Evolutionary conservation across 805 yeast species (phyloP).

Genomic region (Wickerhamiella slavikovae): DNA sequence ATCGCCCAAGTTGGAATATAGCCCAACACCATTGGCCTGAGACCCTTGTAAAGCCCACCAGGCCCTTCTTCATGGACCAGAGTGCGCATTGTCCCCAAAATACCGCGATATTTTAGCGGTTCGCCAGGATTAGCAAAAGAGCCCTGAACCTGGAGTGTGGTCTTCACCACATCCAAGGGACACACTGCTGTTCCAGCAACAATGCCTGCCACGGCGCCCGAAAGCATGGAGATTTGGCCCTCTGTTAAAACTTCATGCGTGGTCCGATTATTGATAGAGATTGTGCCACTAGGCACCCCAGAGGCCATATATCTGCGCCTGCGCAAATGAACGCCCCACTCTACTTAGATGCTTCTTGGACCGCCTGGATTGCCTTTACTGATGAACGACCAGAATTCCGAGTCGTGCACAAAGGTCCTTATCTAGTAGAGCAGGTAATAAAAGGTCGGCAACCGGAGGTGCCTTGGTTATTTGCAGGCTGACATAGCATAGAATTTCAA

Average conservation of each 20-base stretch:
- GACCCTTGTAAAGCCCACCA: conserved; percentile 70
- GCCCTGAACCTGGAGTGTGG: conserved; percentile 86
- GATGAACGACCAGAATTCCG: too few relatives aligned
- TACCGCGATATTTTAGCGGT: conserved; percentile 8
- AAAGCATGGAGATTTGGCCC: conserved; percentile 39
- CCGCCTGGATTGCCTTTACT: too few relatives aligned
- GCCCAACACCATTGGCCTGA: conserved; percentile 81
- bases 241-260: too few relatives aligned
- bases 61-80: conserved; percentile 64
- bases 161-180: conserved; percentile 90
- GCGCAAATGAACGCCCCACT: too few relatives aligned
- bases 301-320: background rate
- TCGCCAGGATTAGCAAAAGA: conserved; percentile 9
- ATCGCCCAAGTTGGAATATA: conserved; percentile 97
- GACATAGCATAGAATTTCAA: too few relatives aligned
- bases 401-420: too few relatives aligned
- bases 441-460: too few relatives aligned
- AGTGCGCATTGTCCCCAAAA: conserved; percentile 34
- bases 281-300: too few relatives aligned
- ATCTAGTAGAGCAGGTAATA: too few relatives aligned
- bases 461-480: too few relatives aligned
- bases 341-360: too few relatives aligned
- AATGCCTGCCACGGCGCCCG: conserved; percentile 92
- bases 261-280: too few relatives aligned
- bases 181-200: conserved; percentile 77